Percentiles rank a stretch among this genome's conserved stretches.
phyloP scores from a whole-genome alignment of 108 stramenopile species.

The Conticribra weissflogii region DNA sequence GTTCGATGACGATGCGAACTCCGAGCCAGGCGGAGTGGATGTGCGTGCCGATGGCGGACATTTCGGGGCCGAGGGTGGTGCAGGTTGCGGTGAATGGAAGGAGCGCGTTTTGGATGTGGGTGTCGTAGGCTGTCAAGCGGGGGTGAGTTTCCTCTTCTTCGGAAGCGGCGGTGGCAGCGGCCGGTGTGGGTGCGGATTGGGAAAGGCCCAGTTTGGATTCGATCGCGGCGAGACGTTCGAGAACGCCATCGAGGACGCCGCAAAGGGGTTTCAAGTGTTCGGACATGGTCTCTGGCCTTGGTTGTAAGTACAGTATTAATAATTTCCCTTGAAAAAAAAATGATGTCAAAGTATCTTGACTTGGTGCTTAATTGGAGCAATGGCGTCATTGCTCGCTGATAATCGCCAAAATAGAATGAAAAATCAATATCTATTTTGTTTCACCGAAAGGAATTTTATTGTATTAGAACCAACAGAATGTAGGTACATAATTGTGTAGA shows the following conservation, averaged over 20 bases:
- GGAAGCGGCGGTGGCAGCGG: slow-evolving; percentile 19
- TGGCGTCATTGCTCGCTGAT: background rate
- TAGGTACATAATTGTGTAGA: no score
- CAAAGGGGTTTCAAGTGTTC: slow-evolving; percentile 38
- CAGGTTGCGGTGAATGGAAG: slow-evolving; percentile 68
- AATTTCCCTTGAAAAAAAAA: no score
- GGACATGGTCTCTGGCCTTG: slow-evolving; percentile 28
- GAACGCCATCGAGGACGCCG: slow-evolving; percentile 37
- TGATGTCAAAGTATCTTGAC: background rate
- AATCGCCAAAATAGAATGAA: no score
- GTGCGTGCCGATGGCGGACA: slow-evolving; percentile 58
- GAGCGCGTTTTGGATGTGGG: slow-evolving; percentile 59
- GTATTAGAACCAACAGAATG: no score
- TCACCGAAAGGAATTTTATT: no score
- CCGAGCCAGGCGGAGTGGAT: slow-evolving; percentile 58
- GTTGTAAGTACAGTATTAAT: background rate
- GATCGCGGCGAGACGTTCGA: slow-evolving; percentile 35
- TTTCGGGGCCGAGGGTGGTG: slow-evolving; percentile 65
- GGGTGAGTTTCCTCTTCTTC: slow-evolving; percentile 55
- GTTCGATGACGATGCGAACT: slow-evolving; percentile 64
- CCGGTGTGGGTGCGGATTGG: slow-evolving; percentile 8
- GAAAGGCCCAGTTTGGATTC: slow-evolving; percentile 42
- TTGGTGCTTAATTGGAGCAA: background rate
- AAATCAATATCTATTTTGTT: no score
- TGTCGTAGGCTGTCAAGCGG: slow-evolving; percentile 75